These are phyloP conservation scores for Ganoderma sinense DNA, from an alignment of 1,284 basidiomycete species.

Conservation along the genomic window DNA sequence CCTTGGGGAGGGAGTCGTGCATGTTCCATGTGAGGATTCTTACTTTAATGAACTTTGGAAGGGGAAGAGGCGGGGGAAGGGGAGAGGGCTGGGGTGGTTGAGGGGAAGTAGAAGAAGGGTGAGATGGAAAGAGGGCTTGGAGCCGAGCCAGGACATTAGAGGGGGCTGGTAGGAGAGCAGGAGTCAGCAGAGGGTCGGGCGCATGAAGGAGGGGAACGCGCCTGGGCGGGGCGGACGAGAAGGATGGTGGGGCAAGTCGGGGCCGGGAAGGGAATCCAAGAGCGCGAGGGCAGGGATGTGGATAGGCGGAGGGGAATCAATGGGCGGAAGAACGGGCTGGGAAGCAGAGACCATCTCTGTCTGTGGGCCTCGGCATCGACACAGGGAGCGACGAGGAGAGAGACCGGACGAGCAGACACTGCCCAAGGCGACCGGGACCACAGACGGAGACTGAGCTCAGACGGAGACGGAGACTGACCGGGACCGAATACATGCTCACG, in stretches of 20 bases:
- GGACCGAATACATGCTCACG: neutral
- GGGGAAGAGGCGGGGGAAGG: constrained; percentile 32
- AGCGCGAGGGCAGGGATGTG: constrained; percentile 25
- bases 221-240: constrained; percentile 24
- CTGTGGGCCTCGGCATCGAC: constrained; percentile 13
- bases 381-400: constrained; percentile 4
- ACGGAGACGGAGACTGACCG: too few species aligned
- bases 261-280: constrained; percentile 5
- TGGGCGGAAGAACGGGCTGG: constrained; percentile 28
- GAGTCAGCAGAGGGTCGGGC: neutral
- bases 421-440: neutral
- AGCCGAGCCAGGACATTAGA: constrained; percentile 50
- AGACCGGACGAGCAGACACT: neutral
- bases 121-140: constrained; percentile 49
- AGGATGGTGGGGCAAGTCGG: constrained; percentile 22
- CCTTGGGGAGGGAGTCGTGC: constrained; percentile 81
- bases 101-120: constrained; percentile 31
- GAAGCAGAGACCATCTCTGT: constrained; percentile 18
- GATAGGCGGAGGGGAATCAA: constrained; percentile 28
- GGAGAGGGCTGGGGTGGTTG: constrained; percentile 29
- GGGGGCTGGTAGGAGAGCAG: constrained; percentile 25
- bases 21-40: constrained; percentile 75
- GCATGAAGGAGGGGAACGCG: neutral
- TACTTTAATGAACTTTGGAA: constrained; percentile 54
- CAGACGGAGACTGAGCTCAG: too few species aligned